Conservation (phyloP, 495 filamentous ascomycete genomes). For the Cenococcum geophilum region DNA sequence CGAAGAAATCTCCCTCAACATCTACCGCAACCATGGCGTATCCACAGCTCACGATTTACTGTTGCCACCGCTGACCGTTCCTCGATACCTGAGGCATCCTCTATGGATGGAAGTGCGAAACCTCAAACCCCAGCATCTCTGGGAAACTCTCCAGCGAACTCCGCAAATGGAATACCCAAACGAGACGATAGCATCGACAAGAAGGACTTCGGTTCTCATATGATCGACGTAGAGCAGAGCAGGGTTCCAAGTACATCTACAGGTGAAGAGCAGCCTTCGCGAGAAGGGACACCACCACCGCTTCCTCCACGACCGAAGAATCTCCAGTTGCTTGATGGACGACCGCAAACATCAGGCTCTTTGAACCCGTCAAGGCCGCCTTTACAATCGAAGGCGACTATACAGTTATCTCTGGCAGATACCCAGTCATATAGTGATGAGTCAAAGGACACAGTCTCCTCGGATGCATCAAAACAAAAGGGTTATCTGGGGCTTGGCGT, state of each 20-base stretch:
- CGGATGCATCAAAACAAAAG: slow-evolving; percentile 31
- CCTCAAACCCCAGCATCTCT: neutral
- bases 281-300: slow-evolving; percentile 29
- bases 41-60: neutral
- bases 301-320: slow-evolving; percentile 27
- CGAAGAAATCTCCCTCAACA: neutral
- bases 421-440: slow-evolving; percentile 63
- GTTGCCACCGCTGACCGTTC: neutral
- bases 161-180: neutral
- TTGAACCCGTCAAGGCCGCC: slow-evolving; percentile 13
- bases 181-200: slow-evolving; percentile 13
- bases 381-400: slow-evolving; percentile 71
- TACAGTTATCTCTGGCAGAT: slow-evolving; percentile 71
- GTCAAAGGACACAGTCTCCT: slow-evolving; percentile 28
- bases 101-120: neutral
- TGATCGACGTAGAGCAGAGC: slow-evolving; percentile 19
- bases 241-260: slow-evolving; percentile 8
- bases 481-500: slow-evolving; percentile 37
- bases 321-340: slow-evolving; percentile 12
- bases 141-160: neutral
- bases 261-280: slow-evolving; percentile 11
- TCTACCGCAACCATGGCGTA: neutral
- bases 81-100: neutral
- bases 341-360: slow-evolving; percentile 22
- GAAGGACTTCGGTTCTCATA: slow-evolving; percentile 26